Evolutionary conservation across 2,329 filamentous ascomycete species (phyloP), one percentile per base, ranked within the genome.

Genomic region (Colletotrichum theobromicola): DNA sequence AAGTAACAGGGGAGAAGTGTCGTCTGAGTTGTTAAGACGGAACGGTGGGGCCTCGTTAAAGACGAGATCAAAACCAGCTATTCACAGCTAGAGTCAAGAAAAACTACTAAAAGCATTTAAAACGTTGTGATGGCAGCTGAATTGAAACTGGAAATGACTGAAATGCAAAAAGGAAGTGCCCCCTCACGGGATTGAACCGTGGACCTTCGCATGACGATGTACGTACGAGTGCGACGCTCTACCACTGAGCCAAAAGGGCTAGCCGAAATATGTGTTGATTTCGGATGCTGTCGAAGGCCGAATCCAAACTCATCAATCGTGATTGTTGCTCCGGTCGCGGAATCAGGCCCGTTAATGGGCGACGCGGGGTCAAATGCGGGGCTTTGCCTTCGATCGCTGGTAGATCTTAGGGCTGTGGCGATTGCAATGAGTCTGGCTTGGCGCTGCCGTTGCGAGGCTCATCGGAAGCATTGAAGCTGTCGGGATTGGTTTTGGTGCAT

Each of bases 111-210:
- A 1, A 10, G 12, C 5, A 6, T 3, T 4, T 4, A 12, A 16
- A 1, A 46, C 6, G 9, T 6, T 6, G 18, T 2, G 42, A 46
- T 7, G n/a, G n/a, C n/a, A n/a, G n/a, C n/a, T n/a, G n/a, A n/a
- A n/a, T n/a, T n/a, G n/a, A n/a, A n/a, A n/a, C n/a, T n/a, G n/a
- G n/a, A n/a, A n/a, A n/a, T n/a, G n/a, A n/a, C n/a, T n/a, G n/a
- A n/a, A 61, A 13, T 4, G 18, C 18, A 46, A 34, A 74, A 74
- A 58, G 3, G 1, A 3, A 1, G 2, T 75, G 68, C 68, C 72
- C 68, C 72, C 72, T 75, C 72, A 75, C 72, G 72, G 72, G 72
- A 75, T 75, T 75, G 72, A 75, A 75, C 72, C 72, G 72, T 75
- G 72, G 72, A 75, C 72, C 72, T 75, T 75, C 72, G 68, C 72